Evolutionary conservation across 2,329 filamentous ascomycete species (phyloP).

Genomic region (Allantophomopsis lycopodina): DNA sequence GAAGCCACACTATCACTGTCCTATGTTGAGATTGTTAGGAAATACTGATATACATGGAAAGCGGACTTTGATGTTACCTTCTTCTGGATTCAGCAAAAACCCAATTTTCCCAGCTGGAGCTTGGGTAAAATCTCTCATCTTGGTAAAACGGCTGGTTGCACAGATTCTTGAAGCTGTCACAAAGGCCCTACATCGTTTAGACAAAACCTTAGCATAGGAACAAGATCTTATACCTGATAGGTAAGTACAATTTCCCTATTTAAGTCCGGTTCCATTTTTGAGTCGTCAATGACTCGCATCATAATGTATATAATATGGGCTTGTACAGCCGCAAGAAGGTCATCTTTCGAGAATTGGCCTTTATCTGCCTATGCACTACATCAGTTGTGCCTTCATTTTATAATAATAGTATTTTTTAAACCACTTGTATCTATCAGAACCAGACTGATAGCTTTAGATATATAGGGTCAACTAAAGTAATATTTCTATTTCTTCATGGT

Average conservation of each 20-base stretch:
- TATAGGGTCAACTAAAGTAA: too few relatives aligned
- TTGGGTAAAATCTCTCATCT: conserved; percentile 3
- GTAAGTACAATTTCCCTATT: conserved; percentile 2
- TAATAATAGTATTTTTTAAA: too few relatives aligned
- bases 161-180: neutral
- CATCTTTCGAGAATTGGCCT: neutral
- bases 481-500: too few relatives aligned
- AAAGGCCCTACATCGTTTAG: too few relatives aligned
- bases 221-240: too few relatives aligned
- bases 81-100: conserved; percentile 10
- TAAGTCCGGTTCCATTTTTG: conserved; percentile 1
- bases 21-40: too few relatives aligned
- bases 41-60: neutral
- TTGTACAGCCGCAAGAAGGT: conserved; percentile 6
- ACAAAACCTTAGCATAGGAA: too few relatives aligned
- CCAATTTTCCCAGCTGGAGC: conserved; percentile 10
- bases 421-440: too few relatives aligned
- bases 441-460: too few relatives aligned
- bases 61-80: conserved; percentile 4
- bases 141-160: conserved; percentile 1
- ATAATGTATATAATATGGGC: conserved; percentile 9
- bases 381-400: too few relatives aligned
- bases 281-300: conserved; percentile 7
- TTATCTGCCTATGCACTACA: too few relatives aligned
- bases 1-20: too few relatives aligned